phyloP scores from a whole-genome alignment of 2,329 filamentous ascomycete species.

The Ophiocordyceps robertsii region DNA sequence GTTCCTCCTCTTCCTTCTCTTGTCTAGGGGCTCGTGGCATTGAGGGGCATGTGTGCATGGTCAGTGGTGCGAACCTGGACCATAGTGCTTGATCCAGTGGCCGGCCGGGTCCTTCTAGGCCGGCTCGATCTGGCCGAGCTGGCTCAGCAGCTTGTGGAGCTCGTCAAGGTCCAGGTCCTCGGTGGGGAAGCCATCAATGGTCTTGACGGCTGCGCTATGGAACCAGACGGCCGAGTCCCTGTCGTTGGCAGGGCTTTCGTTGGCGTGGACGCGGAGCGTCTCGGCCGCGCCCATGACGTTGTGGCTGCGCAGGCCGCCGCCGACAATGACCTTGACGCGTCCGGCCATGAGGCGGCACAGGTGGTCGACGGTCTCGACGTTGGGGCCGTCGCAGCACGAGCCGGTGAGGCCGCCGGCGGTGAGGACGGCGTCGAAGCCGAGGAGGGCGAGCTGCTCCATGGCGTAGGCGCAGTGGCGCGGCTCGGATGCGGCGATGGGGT shows the following conservation, averaged over 20 bases:
- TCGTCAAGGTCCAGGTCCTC: slow-evolving; percentile 14
- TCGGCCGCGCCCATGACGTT: slow-evolving; percentile 20
- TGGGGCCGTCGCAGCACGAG: slow-evolving; percentile 16
- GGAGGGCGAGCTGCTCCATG: slow-evolving; percentile 21
- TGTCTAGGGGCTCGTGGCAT: background rate
- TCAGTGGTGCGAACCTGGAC: background rate
- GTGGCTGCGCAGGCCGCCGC: slow-evolving; percentile 33
- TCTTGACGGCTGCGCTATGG: slow-evolving; percentile 28
- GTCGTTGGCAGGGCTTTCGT: background rate
- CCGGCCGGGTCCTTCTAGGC: slow-evolving; percentile 15
- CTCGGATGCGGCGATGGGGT: slow-evolving; percentile 24
- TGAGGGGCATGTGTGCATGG: background rate
- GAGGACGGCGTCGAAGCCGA: slow-evolving; percentile 37
- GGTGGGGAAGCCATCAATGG: slow-evolving; percentile 3
- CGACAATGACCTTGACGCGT: slow-evolving; percentile 33
- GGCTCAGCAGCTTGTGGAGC: slow-evolving; percentile 8
- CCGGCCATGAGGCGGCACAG: slow-evolving; percentile 18
- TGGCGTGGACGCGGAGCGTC: slow-evolving; percentile 11
- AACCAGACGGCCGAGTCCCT: slow-evolving; percentile 20
- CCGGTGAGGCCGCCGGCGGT: slow-evolving; percentile 36
- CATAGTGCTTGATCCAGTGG: slow-evolving; percentile 12
- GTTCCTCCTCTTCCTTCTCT: background rate
- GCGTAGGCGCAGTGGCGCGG: slow-evolving; percentile 5
- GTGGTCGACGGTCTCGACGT: slow-evolving; percentile 21
- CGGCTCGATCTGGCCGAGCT: slow-evolving; percentile 8